phyloP scores from a whole-genome alignment of 2,329 filamentous ascomycete genomes.

The Apiospora arundinis region DNA sequence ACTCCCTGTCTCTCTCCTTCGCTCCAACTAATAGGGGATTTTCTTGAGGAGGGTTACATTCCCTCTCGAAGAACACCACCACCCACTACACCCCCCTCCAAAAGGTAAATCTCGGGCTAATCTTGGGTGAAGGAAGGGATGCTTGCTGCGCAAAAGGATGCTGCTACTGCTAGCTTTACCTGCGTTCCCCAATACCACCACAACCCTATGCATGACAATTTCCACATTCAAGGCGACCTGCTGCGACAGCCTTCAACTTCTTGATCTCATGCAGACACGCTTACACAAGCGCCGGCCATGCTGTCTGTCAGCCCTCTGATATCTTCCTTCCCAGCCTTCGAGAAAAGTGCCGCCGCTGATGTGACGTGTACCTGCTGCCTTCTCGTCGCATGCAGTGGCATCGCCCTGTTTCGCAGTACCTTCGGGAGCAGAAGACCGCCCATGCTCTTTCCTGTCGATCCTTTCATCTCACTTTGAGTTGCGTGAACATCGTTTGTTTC shows the following conservation, averaged over 20 bases:
- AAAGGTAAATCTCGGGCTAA: conserved; percentile 15
- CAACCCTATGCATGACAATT: conserved; percentile 19
- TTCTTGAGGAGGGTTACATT: conserved; percentile 19
- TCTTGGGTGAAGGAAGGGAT: conserved; percentile 17
- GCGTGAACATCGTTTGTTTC: conserved; percentile 8
- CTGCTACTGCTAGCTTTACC: neutral
- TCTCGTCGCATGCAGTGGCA: conserved; percentile 4
- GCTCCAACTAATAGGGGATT: conserved; percentile 20
- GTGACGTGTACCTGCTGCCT: neutral
- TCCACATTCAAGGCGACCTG: conserved; percentile 14
- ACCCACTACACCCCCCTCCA: neutral
- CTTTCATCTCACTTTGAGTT: neutral
- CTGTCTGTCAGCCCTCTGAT: neutral
- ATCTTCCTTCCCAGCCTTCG: conserved; percentile 2
- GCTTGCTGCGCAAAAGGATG: neutral
- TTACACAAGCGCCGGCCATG: conserved; percentile 1
- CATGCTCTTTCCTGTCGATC: neutral
- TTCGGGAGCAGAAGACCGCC: neutral
- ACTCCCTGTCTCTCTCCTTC: neutral
- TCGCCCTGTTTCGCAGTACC: neutral
- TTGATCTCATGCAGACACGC: conserved; percentile 1
- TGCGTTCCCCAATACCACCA: conserved; percentile 13
- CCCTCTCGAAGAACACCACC: neutral
- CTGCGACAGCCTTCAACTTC: conserved; percentile 14
- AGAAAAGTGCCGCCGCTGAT: neutral